Evolutionary conservation across 2,329 filamentous ascomycete species (phyloP).

Genomic region (Lachnellula arida): DNA sequence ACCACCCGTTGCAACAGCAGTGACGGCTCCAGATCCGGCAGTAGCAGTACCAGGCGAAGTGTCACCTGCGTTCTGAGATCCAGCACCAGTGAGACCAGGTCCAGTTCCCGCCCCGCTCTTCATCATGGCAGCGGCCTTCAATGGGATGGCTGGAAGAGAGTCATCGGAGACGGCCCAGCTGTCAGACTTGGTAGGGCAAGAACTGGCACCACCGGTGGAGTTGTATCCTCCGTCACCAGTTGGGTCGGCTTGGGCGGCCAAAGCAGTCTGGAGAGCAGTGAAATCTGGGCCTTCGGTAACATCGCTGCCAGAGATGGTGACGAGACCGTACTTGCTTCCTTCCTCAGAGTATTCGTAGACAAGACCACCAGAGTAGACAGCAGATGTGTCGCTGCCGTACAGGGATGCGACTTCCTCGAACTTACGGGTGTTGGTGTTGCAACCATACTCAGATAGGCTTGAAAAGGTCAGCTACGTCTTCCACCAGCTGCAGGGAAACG

Average conservation of each 20-base stretch:
- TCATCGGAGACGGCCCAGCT: conserved; percentile 45
- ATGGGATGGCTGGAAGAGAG: conserved; percentile 45
- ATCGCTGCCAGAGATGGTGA: conserved; percentile 29
- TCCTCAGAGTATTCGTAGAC: conserved; percentile 93
- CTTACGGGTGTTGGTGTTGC: conserved; percentile 72
- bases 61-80: conserved; percentile 18
- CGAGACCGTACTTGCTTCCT: conserved; percentile 65
- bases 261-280: conserved; percentile 41
- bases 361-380: conserved; percentile 90
- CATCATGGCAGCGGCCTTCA: conserved; percentile 39
- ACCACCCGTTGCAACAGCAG: not conserved
- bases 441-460: conserved; percentile 82
- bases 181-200: conserved; percentile 41
- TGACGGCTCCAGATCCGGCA: conserved; percentile 11
- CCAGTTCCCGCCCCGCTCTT: conserved; percentile 44
- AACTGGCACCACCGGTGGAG: conserved; percentile 30
- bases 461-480: conserved; percentile 5
- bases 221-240: conserved; percentile 49
- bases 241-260: conserved; percentile 38
- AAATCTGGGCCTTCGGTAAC: conserved; percentile 44
- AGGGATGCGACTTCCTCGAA: conserved; percentile 77
- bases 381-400: conserved; percentile 78
- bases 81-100: conserved; percentile 33
- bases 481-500: not conserved
- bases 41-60: conserved; percentile 11